Evolutionary conservation across 2,329 filamentous ascomycete genomes (phyloP).

Genomic region (Colletotrichum simmondsii): DNA sequence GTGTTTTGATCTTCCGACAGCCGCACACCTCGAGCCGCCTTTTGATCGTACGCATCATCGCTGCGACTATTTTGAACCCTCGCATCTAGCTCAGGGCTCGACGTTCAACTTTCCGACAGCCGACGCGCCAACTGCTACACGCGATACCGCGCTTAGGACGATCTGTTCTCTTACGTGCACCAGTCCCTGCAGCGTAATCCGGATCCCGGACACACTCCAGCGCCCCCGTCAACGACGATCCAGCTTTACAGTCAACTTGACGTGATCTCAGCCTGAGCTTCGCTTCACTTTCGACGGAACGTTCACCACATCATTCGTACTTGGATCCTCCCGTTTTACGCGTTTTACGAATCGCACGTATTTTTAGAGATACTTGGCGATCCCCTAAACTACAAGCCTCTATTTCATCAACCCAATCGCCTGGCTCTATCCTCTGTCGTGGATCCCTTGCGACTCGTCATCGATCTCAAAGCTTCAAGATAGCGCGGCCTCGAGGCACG

Average conservation of each 20-base stretch:
- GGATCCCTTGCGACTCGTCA: not conserved
- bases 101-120: conserved; percentile 5
- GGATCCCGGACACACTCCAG: not conserved
- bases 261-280: not conserved
- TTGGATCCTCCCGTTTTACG: not conserved
- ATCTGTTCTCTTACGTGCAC: conserved; percentile 8
- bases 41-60: conserved; percentile 1
- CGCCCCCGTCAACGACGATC: not conserved
- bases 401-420: not conserved
- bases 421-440: not conserved
- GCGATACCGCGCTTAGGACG: conserved; percentile 23
- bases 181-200: conserved; percentile 1
- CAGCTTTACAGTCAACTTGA: not conserved
- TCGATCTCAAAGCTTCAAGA: not conserved
- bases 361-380: not conserved
- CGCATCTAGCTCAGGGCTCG: not conserved
- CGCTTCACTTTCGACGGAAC: not conserved
- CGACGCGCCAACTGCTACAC: conserved; percentile 13
- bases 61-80: not conserved
- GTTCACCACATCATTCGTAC: not conserved
- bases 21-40: conserved; percentile 22
- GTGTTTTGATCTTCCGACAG: not conserved
- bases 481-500: conserved; percentile 18
- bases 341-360: not conserved
- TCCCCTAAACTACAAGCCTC: not conserved